Percentiles rank a stretch among this genome's conserved stretches.
Conservation (phyloP, 352 stramenopile species). For the Blastocystis sp. region DNA sequence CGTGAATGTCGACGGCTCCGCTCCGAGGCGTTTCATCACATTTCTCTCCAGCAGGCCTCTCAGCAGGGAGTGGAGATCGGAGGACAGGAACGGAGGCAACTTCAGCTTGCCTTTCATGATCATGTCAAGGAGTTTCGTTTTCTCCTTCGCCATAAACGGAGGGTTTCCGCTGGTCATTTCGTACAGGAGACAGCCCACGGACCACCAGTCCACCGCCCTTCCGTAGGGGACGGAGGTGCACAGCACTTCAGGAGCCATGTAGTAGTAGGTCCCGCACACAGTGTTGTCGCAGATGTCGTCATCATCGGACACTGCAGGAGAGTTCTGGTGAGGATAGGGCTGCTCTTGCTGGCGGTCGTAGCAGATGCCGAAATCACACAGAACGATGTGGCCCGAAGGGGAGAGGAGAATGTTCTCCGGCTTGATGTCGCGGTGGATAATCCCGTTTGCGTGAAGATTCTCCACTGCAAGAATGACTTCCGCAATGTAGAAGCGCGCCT, state of each 20-base stretch:
- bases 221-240: constrained; percentile 79
- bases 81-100: constrained; percentile 83
- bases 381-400: constrained; percentile 87
- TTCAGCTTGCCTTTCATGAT: constrained; percentile 84
- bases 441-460: constrained; percentile 91
- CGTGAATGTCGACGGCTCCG: constrained; percentile 94
- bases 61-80: constrained; percentile 89
- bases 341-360: constrained; percentile 39
- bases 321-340: constrained; percentile 14
- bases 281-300: constrained; percentile 56
- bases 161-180: constrained; percentile 91
- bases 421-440: constrained; percentile 86
- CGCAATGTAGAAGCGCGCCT: constrained; percentile 89
- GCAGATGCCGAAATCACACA: constrained; percentile 95
- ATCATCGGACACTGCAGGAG: neutral
- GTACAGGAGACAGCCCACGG: constrained; percentile 88
- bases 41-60: constrained; percentile 95
- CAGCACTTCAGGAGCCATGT: constrained; percentile 71
- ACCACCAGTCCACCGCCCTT: constrained; percentile 91
- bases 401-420: constrained; percentile 94
- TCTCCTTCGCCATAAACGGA: constrained; percentile 87
- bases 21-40: constrained; percentile 89
- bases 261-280: constrained; percentile 69
- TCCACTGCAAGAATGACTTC: constrained; percentile 90
- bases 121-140: constrained; percentile 85